phyloP scores from a whole-genome alignment of 768 basidiomycete genomes.

The Leucogyrophana mollusca region DNA sequence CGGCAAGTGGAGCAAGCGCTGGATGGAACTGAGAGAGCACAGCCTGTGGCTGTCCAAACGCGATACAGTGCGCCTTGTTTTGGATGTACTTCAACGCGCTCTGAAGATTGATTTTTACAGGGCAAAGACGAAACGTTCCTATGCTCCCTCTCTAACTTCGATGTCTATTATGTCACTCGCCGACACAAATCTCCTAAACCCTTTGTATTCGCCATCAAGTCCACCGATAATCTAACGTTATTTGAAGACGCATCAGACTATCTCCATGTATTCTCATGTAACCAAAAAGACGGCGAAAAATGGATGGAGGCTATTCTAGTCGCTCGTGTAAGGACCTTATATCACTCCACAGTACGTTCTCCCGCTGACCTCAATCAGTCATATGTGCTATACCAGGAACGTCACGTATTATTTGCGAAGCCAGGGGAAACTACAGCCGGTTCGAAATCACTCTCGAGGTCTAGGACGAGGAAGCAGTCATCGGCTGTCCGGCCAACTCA shows the following conservation, averaged over 20 bases:
- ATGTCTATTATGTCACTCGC: constrained; percentile 79
- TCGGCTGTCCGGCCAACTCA: constrained; percentile 37
- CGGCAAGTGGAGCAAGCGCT: constrained; percentile 95
- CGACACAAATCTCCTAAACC: constrained; percentile 79
- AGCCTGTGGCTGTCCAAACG: constrained; percentile 86
- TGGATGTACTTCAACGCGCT: constrained; percentile 1
- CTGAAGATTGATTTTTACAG: constrained; percentile 37
- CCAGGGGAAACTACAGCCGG: constrained; percentile 20
- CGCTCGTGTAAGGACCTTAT: constrained; percentile 62
- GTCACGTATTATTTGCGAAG: constrained; percentile 51
- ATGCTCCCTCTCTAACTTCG: constrained; percentile 87
- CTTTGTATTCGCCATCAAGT: constrained; percentile 85
- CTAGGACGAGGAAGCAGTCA: constrained; percentile 36
- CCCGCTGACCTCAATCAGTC: constrained; percentile 47
- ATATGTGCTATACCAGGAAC: constrained; percentile 80
- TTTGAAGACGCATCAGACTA: constrained; percentile 91
- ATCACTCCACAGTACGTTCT: background rate
- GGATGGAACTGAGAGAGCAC: constrained; percentile 85
- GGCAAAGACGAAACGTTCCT: constrained; percentile 81
- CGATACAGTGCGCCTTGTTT: constrained; percentile 60
- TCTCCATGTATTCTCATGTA: constrained; percentile 80
- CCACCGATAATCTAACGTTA: constrained; percentile 78
- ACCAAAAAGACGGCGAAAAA: constrained; percentile 64
- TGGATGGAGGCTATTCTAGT: constrained; percentile 84
- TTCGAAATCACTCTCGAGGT: constrained; percentile 33